phyloP scores from a whole-genome alignment of 306 rosid genomes.

The Luffa aegyptiaca region DNA sequence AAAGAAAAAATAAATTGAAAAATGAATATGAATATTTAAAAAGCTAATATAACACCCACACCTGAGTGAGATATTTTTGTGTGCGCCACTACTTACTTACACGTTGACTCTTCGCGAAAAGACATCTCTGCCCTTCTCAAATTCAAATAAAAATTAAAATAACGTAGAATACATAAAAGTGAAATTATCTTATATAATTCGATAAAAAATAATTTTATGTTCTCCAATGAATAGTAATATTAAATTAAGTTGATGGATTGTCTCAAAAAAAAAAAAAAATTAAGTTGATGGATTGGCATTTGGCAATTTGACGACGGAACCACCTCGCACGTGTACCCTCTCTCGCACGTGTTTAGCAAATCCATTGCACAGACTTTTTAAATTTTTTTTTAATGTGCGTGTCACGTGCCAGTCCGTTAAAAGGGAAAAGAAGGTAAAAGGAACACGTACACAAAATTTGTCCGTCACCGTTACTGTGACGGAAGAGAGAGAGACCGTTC shows the following conservation, averaged over 20 bases:
- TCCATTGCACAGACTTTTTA: not conserved
- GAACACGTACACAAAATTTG: not conserved
- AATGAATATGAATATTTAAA: too few species aligned
- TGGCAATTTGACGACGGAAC: not conserved
- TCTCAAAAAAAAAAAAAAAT: too few species aligned
- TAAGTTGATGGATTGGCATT: not conserved
- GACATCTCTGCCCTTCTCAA: not conserved
- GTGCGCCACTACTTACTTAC: too few species aligned
- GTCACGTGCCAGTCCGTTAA: slow-evolving; percentile 5
- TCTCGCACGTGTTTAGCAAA: not conserved
- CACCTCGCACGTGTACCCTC: not conserved
- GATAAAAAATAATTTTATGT: not conserved
- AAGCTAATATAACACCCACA: too few species aligned
- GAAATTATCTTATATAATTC: not conserved
- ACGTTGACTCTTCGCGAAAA: not conserved
- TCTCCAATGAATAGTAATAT: not conserved
- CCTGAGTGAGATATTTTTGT: not conserved
- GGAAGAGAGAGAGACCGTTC: not conserved
- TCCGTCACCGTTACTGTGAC: slow-evolving; percentile 1
- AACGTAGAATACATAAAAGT: not conserved
- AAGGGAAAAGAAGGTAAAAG: too few species aligned
- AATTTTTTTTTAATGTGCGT: not conserved
- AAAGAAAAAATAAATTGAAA: not conserved
- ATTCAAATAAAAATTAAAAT: not conserved
- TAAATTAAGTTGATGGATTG: not conserved